Conservation (phyloP, 2,329 filamentous ascomycete species). For the Thielaviopsis ethacetica region DNA sequence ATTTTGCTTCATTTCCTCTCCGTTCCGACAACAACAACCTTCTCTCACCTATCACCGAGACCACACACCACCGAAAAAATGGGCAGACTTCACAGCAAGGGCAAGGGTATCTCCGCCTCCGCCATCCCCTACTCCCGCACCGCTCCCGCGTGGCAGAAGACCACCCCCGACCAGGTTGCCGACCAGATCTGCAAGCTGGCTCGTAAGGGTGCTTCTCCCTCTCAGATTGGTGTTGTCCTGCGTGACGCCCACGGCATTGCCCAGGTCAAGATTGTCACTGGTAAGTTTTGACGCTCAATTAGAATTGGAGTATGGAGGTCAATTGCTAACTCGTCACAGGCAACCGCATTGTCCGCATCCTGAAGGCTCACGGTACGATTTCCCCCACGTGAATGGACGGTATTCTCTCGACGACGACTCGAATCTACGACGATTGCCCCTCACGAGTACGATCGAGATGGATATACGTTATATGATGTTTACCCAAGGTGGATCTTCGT, state of each 20-base stretch:
- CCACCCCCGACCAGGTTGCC: slow-evolving; percentile 92
- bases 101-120: slow-evolving; percentile 96
- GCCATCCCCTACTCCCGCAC: slow-evolving; percentile 94
- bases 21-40: slow-evolving; percentile 9
- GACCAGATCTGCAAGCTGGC: slow-evolving; percentile 99
- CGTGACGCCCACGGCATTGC: slow-evolving; percentile 96
- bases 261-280: slow-evolving; percentile 94
- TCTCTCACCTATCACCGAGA: slow-evolving; percentile 15
- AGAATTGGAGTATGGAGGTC: not conserved
- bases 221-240: slow-evolving; percentile 95
- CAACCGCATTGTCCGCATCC: slow-evolving; percentile 99
- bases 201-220: slow-evolving; percentile 96
- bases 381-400: slow-evolving; percentile 20
- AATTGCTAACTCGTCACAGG: slow-evolving; percentile 40
- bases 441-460: slow-evolving; percentile 14
- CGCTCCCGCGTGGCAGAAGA: slow-evolving; percentile 92
- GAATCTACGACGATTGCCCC: slow-evolving; percentile 13
- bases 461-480: slow-evolving; percentile 9
- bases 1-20: slow-evolving; percentile 8
- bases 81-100: slow-evolving; percentile 98
- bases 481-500: slow-evolving; percentile 11
- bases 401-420: slow-evolving; percentile 15
- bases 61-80: slow-evolving; percentile 42
- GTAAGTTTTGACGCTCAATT: slow-evolving; percentile 37
- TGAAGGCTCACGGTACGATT: slow-evolving; percentile 90